phyloP scores from a whole-genome alignment of 2,329 filamentous ascomycete genomes.

The Alternaria sp. region DNA sequence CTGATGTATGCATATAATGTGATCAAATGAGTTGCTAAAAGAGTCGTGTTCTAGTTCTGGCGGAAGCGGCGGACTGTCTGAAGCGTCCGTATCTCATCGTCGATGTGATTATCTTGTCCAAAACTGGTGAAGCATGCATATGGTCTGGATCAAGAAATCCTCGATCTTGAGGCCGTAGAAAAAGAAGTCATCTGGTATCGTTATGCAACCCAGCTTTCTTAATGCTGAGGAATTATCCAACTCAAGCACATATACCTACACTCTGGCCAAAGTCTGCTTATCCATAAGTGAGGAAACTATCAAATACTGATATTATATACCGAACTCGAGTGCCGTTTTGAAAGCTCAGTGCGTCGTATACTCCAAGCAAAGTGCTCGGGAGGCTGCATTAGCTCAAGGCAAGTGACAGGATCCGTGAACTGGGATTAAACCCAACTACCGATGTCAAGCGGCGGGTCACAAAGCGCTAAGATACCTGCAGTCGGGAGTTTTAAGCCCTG shows the following conservation, averaged over 20 bases:
- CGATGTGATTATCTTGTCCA: not conserved
- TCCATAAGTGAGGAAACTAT: not conserved
- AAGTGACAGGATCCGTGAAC: not conserved
- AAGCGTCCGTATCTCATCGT: not conserved
- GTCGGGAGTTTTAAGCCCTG: not conserved
- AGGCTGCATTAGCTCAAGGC: slow-evolving; percentile 9
- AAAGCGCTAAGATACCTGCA: not conserved
- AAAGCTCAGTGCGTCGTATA: not conserved
- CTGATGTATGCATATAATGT: not conserved
- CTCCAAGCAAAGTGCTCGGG: not conserved
- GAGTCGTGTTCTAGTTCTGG: not conserved
- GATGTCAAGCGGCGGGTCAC: not conserved
- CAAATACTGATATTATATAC: not conserved
- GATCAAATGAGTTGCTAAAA: not conserved
- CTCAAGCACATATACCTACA: not conserved
- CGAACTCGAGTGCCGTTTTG: not conserved
- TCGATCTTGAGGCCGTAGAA: not conserved
- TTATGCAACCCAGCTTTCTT: not conserved
- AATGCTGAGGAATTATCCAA: not conserved
- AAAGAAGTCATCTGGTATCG: not conserved
- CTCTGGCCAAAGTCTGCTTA: not conserved
- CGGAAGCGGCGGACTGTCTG: not conserved
- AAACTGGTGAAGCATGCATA: not conserved
- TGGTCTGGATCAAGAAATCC: not conserved
- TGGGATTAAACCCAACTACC: not conserved